Evolutionary conservation across 2,329 filamentous ascomycete species (phyloP), one percentile per base, ranked within the genome.

Genomic region (Gaeumannomyces tritici): DNA sequence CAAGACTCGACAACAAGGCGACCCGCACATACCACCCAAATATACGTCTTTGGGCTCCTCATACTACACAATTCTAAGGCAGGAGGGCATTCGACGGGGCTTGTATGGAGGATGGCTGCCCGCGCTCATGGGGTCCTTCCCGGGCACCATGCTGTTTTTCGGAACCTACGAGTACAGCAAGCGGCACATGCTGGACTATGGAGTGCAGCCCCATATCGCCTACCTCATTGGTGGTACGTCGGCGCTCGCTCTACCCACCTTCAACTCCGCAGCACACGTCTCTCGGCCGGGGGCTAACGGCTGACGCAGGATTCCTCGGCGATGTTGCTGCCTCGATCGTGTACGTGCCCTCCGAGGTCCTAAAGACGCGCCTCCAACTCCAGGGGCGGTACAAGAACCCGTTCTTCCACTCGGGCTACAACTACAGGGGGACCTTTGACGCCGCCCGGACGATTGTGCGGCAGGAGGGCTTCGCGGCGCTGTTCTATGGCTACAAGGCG

Each of bases 401-500:
- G 0, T 89, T 88, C 75, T 98, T 98, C 78, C 80, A 87, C 59
- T 96, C 91, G 0, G 95, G 95, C 63, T 99, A 99, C 77, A 99
- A 99, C 74, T 99, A 99, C 74, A 89, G 88, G 69, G 88, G 87
- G 55, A 96, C 91, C 2, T 74, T 87, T 61, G 89, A 99, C 74
- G 96, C 95, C 2, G 86, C 88, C 18, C 86, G 88, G 68, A 96
- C 91, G 0, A 98, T 99, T 64, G 82, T 92, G 21, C 86, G 87
- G 54, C 82, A 83, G 55, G 95, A 99, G 77, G 96, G 95, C 0
- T 81, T 91, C 62, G 80, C 85, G 0, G 95, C 96, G 24, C 83
- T 99, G 28, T 99, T 97, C 74, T 89, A 96, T 69, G 95, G 95
- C n/a, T 99, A 96, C 79, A 95, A 95, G 73, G 95, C 95, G 13